Base-by-base conservation (phyloP, 768 basidiomycete species). In the Kwoniella mangroviensis region DNA sequence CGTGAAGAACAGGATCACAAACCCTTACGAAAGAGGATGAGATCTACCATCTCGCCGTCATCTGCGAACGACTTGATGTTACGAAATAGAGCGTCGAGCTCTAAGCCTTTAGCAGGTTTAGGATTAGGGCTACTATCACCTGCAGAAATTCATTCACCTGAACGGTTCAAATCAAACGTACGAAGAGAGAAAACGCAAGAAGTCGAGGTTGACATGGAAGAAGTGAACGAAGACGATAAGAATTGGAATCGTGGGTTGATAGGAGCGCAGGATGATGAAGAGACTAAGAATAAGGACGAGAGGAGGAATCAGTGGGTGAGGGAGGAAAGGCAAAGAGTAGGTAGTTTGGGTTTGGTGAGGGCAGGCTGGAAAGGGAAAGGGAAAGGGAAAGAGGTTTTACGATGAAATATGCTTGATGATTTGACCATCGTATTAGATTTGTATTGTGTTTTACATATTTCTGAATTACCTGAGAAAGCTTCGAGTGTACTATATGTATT, bases 1-100 rank as follows among this genome's bases (percentile, higher is more conserved):
- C 24, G 22, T 15, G 21, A 42, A 9, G 65, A 26, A 34, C 34
- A 34, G 9, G 65, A 67, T 34, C 26, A 26, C n/a, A 58, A 67
- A 45, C 65, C 65, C 9, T n/a, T 40, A 43, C 9, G 56, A 34
- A 67, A 67, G 40, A 26, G 65, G 7, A 54, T 54, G n/a, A 45
- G 65, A 40, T 54, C 52, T 10, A 49, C 41, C 28, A 49, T 58
- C 28, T 67, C 65, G 13, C 65, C 65, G 0, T 43, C 65, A 24
- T 67, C 65, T 13, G 65, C 56, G 21, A n/a, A 67, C 40, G 65
- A 67, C 19, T 26, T 56, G n/a, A 9, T 62, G 42, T 21, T 22
- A 19, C 3, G 24, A n/a, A 63, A 26, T 10, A 52, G 54, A 65
- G 6, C 40, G 52, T 15, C 11, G 6, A n/a, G 26, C 21, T 34